These are phyloP conservation scores for Botrytis fragariae DNA, from an alignment of 2,329 filamentous ascomycete genomes.

Conservation along the genomic window DNA sequence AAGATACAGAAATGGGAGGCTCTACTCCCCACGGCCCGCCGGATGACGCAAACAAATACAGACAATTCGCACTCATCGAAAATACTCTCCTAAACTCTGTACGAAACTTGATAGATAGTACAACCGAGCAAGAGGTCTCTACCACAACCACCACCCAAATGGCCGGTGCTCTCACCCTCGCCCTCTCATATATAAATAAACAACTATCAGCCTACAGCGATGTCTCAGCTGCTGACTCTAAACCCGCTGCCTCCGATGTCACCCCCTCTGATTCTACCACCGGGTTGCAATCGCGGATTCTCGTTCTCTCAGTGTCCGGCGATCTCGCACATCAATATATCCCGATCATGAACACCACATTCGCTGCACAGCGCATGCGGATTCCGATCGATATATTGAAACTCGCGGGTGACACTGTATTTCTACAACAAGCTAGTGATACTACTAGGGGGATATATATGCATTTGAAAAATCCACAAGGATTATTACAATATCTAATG, in stretches of 20 bases:
- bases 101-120: constrained; percentile 67
- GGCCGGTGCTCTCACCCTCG: constrained; percentile 85
- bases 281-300: constrained; percentile 73
- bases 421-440: constrained; percentile 86
- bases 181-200: constrained; percentile 88
- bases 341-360: constrained; percentile 96
- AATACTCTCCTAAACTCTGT: constrained; percentile 73
- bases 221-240: constrained; percentile 36
- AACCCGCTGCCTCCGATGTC: constrained; percentile 26
- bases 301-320: constrained; percentile 84
- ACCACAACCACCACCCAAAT: constrained; percentile 77
- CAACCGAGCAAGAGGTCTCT: constrained; percentile 62
- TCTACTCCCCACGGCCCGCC: constrained; percentile 34
- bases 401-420: constrained; percentile 80
- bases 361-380: constrained; percentile 82
- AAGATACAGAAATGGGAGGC: constrained; percentile 59
- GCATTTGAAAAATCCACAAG: constrained; percentile 59
- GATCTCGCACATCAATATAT: constrained; percentile 90
- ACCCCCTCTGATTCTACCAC: constrained; percentile 38
- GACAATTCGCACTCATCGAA: constrained; percentile 86
- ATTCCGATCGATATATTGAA: constrained; percentile 93
- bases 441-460: constrained; percentile 70
- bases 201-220: constrained; percentile 41
- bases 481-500: constrained; percentile 90
- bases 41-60: constrained; percentile 77